Evolutionary conservation across 1,139 yeast genomes (phyloP).

Genomic region (Blastobotrys buckinghamii): DNA sequence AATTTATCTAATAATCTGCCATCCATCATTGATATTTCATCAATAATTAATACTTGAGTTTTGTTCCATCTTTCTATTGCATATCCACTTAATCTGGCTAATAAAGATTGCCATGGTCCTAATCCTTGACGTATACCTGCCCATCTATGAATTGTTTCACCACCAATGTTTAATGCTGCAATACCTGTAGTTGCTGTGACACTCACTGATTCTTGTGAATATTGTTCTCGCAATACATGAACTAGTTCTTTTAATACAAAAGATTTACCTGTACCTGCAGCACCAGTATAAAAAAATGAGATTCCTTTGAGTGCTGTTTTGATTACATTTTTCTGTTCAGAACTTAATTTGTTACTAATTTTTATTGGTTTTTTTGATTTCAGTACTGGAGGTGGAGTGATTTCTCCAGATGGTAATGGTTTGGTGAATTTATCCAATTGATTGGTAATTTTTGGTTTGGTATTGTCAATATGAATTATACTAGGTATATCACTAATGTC

Average conservation of each 20-base stretch:
- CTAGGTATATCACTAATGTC: no score
- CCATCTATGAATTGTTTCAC: slow-evolving; percentile 72
- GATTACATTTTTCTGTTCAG: slow-evolving; percentile 32
- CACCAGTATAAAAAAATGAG: slow-evolving; percentile 70
- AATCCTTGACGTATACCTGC: slow-evolving; percentile 74
- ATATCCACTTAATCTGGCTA: background rate
- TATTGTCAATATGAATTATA: no score
- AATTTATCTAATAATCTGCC: slow-evolving; percentile 60
- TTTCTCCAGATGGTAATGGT: no score
- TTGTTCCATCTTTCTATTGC: slow-evolving; percentile 43
- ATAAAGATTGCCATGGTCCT: background rate
- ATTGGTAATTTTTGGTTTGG: no score
- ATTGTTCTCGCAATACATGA: slow-evolving; percentile 27
- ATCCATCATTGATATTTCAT: slow-evolving; percentile 81
- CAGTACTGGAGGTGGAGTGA: no score
- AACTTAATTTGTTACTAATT: background rate
- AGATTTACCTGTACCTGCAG: slow-evolving; percentile 96
- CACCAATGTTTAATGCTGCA: slow-evolving; percentile 86
- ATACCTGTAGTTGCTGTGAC: slow-evolving; percentile 67
- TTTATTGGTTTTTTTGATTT: no score
- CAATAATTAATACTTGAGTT: slow-evolving; percentile 60
- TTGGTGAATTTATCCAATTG: no score
- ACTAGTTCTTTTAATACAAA: slow-evolving; percentile 61
- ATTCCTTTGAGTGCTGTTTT: slow-evolving; percentile 15
- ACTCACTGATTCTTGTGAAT: slow-evolving; percentile 45